These are phyloP conservation scores for Cercophora samala DNA, from an alignment of 495 filamentous ascomycete genomes.

Conservation along the genomic window DNA sequence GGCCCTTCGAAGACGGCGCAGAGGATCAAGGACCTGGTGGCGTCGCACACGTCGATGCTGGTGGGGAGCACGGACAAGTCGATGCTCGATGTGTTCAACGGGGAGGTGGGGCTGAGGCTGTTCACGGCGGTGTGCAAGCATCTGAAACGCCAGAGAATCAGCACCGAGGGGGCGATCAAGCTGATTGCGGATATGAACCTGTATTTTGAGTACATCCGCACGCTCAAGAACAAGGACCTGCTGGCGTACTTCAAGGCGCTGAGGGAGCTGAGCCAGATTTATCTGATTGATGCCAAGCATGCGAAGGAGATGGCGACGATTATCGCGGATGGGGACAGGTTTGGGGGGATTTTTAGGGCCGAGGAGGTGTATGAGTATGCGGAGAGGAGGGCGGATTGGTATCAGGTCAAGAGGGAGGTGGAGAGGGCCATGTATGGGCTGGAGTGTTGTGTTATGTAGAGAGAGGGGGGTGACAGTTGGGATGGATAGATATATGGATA, in stretches of 20 bases:
- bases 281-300: slow-evolving; percentile 80
- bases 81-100: slow-evolving; percentile 97
- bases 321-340: slow-evolving; percentile 87
- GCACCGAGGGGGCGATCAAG: slow-evolving; percentile 82
- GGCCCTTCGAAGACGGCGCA: slow-evolving; percentile 74
- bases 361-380: slow-evolving; percentile 99
- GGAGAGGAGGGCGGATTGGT: slow-evolving; percentile 92
- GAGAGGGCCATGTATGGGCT: slow-evolving; percentile 98
- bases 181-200: slow-evolving; percentile 96
- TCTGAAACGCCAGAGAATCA: slow-evolving; percentile 90
- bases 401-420: slow-evolving; percentile 75
- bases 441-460: slow-evolving; percentile 81
- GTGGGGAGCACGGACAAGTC: slow-evolving; percentile 92
- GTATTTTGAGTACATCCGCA: slow-evolving; percentile 80
- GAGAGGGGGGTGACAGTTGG: too few species aligned
- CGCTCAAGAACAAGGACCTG: slow-evolving; percentile 76
- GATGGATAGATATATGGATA: too few species aligned
- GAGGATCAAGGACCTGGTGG: slow-evolving; percentile 78
- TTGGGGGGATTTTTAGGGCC: slow-evolving; percentile 84
- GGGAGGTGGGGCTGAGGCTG: slow-evolving; percentile 90
- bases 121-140: slow-evolving; percentile 93
- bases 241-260: slow-evolving; percentile 88
- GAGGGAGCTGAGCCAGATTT: slow-evolving; percentile 91
- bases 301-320: slow-evolving; percentile 93
- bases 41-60: slow-evolving; percentile 85